A percentile compares a stretch with the other conserved stretches of the same genome.
These are phyloP conservation scores for Paxillus rubicundulus DNA, from an alignment of 768 basidiomycete species.

Conservation along the genomic window DNA sequence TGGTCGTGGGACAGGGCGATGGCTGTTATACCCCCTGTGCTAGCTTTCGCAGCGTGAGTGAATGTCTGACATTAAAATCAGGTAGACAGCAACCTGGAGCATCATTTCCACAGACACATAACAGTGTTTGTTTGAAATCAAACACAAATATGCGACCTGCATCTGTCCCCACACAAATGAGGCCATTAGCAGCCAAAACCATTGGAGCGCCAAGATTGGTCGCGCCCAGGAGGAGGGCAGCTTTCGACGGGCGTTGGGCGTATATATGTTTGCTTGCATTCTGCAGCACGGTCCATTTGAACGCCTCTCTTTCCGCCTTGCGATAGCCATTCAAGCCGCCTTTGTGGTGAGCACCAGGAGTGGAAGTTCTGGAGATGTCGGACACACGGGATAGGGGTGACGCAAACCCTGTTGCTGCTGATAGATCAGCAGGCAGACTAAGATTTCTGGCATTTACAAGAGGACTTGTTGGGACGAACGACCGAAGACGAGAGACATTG, in stretches of 20 bases:
- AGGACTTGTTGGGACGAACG: conserved; percentile 51
- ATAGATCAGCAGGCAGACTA: conserved; percentile 42
- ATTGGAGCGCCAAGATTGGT: conserved; percentile 66
- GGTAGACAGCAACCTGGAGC: conserved; percentile 47
- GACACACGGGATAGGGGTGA: conserved; percentile 66
- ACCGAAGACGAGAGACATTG: conserved; percentile 77
- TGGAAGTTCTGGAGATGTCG: conserved; percentile 67
- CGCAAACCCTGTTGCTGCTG: conserved; percentile 43
- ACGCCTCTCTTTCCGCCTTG: conserved; percentile 51
- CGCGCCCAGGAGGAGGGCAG: conserved; percentile 59
- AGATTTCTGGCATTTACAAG: conserved; percentile 43
- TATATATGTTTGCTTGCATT: conserved; percentile 58
- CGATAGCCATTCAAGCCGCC: conserved; percentile 17
- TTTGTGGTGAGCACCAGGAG: conserved; percentile 39
- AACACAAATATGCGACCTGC: conserved; percentile 78
- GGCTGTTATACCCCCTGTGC: conserved; percentile 76
- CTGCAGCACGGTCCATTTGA: conserved; percentile 73
- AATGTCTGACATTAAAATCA: conserved; percentile 9
- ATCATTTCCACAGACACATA: conserved; percentile 75
- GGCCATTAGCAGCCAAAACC: conserved; percentile 78
- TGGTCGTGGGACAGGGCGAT: conserved; percentile 90
- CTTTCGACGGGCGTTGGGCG: conserved; percentile 51
- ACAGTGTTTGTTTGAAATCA: conserved; percentile 85
- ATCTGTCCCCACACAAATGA: conserved; percentile 87
- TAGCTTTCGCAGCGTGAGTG: conserved; percentile 42